Evolutionary conservation across 768 basidiomycete genomes (phyloP), one percentile per base, ranked within the genome.

Genomic region (Jaapia argillacea): DNA sequence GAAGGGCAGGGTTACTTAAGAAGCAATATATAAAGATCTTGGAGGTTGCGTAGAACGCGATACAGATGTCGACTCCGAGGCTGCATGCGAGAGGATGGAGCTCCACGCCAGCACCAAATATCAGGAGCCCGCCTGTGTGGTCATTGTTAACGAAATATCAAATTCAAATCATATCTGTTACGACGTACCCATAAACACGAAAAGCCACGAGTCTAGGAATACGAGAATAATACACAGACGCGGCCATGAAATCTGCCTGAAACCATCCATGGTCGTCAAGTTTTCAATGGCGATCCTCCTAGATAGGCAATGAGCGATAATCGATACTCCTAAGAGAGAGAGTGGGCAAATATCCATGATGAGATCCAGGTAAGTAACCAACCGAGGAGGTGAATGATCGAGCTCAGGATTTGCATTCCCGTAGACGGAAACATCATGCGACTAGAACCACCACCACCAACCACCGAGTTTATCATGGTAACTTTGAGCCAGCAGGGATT

Each of bases 21-120:
- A 72, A 74, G 4, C 62, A 55, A 48, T 74, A 75, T 3, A 74
- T 67, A 31, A 73, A 61, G 6, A 71, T 45, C n/a, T n/a, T n/a
- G n/a, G n/a, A n/a, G n/a, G n/a, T n/a, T n/a, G n/a, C n/a, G n/a
- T n/a, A n/a, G n/a, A 69, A 56, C 3, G 53, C 45, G 40, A 73
- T 63, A 52, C 70, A 73, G 22, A 67, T 53, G 42, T 66, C 63
- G 41, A 73, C 68, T 2, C 65, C 71, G 5, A 65, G 49, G 3
- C 62, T 55, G 51, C 74, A 75, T 1, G 64, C 54, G 2, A 55
- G 47, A 3, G 37, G 13, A 37, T 59, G 62, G 33, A 55, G 47
- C 39, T 67, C 64, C 16, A 74, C 56, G 4, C 74, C 72, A 7
- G 68, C 53, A 6, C 71, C 74, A 39, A 65, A 65, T 2, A 72